phyloP scores from a whole-genome alignment of 176 grass and related monocot genomes.

The Oryza meridionalis region DNA sequence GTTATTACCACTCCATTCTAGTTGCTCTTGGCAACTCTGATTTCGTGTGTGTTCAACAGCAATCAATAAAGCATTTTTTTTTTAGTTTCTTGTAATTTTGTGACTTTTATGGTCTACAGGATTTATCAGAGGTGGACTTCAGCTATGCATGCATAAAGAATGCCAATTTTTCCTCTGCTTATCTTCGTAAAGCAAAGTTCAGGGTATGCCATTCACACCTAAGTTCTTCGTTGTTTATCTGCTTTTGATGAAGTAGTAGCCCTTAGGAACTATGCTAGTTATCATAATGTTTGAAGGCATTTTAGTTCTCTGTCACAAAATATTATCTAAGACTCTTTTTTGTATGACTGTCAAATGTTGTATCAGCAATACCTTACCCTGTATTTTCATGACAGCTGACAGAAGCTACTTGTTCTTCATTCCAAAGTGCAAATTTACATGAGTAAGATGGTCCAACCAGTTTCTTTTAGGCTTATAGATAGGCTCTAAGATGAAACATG shows the following conservation, averaged over 20 bases:
- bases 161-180: slow-evolving; percentile 69
- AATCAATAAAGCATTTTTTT: not conserved
- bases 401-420: slow-evolving; percentile 65
- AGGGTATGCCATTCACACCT: slow-evolving; percentile 53
- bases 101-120: slow-evolving; percentile 51
- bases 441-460: slow-evolving; percentile 80
- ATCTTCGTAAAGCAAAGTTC: slow-evolving; percentile 93
- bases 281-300: not conserved
- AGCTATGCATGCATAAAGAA: slow-evolving; percentile 76
- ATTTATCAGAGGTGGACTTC: slow-evolving; percentile 86
- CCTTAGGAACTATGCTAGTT: slow-evolving; percentile 20
- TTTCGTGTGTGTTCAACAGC: not conserved
- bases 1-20: not conserved
- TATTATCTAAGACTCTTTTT: not conserved
- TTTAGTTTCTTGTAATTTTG: not conserved
- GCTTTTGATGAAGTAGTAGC: not conserved
- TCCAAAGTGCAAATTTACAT: slow-evolving; percentile 73
- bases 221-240: not conserved
- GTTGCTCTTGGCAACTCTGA: not conserved
- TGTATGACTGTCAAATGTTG: slow-evolving; percentile 17
- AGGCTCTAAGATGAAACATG: not conserved
- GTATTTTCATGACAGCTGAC: slow-evolving; percentile 60
- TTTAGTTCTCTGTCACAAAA: not conserved
- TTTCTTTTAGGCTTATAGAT: slow-evolving; percentile 33
- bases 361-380: slow-evolving; percentile 9